These are phyloP conservation scores for Rhamnella rubrinervis DNA, from an alignment of 331 rosid species.

Conservation along the genomic window DNA sequence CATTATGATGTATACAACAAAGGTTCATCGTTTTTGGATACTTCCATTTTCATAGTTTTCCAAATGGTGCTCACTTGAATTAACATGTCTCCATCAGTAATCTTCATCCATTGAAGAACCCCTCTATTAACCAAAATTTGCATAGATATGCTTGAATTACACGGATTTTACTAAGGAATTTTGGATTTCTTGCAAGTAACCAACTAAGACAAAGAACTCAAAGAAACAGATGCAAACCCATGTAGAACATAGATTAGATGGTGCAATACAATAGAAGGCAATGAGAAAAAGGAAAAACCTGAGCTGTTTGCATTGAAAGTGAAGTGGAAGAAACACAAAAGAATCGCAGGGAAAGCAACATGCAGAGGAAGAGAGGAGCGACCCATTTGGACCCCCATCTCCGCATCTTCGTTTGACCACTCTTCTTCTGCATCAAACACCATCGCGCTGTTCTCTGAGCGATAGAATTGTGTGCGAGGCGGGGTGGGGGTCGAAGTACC, in stretches of 20 bases:
- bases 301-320: neutral
- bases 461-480: too few relatives aligned
- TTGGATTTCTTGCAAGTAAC: neutral
- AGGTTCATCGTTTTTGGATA: neutral
- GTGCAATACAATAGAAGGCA: neutral
- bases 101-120: too few relatives aligned
- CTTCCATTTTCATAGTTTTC: neutral
- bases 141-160: too few relatives aligned
- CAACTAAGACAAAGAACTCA: neutral
- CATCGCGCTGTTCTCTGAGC: too few relatives aligned
- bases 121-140: too few relatives aligned
- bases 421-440: constrained; percentile 10
- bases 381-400: constrained; percentile 15
- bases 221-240: constrained; percentile 1
- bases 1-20: neutral
- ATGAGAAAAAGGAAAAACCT: constrained; percentile 7
- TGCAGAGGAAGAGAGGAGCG: constrained; percentile 2
- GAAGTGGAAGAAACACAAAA: too few relatives aligned
- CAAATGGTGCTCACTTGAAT: too few relatives aligned
- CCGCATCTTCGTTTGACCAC: constrained; percentile 1
- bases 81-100: too few relatives aligned
- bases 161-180: neutral
- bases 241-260: neutral
- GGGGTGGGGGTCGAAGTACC: neutral
- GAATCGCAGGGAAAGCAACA: neutral